These are phyloP conservation scores for Salix purpurea DNA, from an alignment of 345 rosid genomes.

Conservation along the genomic window DNA sequence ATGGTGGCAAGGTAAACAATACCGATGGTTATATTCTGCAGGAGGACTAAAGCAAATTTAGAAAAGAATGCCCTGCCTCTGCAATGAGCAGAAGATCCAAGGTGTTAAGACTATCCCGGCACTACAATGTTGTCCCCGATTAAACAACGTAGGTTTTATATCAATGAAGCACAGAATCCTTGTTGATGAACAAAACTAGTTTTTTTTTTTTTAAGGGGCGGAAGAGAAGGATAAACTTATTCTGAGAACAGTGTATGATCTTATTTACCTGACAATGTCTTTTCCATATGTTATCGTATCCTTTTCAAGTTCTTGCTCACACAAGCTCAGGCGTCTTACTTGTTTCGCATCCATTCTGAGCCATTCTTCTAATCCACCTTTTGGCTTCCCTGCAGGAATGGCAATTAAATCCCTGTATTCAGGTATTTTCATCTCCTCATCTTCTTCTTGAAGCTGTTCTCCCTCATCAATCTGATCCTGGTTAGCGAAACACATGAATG, in stretches of 20 bases:
- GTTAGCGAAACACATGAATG: conserved; percentile 3
- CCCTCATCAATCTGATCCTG: conserved; percentile 23
- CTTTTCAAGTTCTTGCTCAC: conserved; percentile 22
- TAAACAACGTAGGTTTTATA: too few relatives aligned
- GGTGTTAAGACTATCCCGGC: neutral
- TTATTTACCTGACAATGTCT: conserved; percentile 14
- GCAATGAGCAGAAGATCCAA: neutral
- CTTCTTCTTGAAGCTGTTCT: conserved; percentile 11
- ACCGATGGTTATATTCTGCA: neutral
- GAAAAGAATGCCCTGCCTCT: neutral
- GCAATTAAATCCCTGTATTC: conserved; percentile 23
- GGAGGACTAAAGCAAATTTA: neutral
- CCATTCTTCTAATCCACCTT: conserved; percentile 15
- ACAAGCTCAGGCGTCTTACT: conserved; percentile 25
- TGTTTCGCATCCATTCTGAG: conserved; percentile 8
- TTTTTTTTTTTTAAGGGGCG: too few relatives aligned
- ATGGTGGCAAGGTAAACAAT: neutral
- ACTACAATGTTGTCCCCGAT: neutral
- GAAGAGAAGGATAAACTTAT: too few relatives aligned
- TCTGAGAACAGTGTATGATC: too few relatives aligned
- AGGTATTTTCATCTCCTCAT: conserved; percentile 16
- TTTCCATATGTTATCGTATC: conserved; percentile 11
- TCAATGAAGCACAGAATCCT: too few relatives aligned
- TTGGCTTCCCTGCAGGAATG: conserved; percentile 23
- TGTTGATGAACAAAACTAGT: too few relatives aligned